Base-by-base conservation (phyloP, 805 yeast species). In the Priceomyces fermenticarens region DNA sequence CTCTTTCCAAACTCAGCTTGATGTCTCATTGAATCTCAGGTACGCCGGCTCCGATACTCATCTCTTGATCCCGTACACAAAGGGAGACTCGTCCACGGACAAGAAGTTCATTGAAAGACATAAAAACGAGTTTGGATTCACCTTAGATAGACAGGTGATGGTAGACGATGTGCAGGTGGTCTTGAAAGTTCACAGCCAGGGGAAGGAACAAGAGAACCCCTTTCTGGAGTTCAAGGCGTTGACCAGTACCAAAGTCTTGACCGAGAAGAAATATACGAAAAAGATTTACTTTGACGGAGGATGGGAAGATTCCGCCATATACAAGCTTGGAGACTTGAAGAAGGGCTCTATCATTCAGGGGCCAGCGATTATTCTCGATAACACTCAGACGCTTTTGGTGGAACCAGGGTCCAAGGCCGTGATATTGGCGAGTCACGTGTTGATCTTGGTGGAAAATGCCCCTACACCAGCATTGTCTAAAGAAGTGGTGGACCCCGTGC, bases 41-140 rank as follows among this genome's bases (percentile, higher is more conserved):
- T 90, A 86, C 56, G 79, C 79, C 46, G 97, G 97, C 7, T 84
- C 96, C n/a, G 97, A 90, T 54, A 85, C 96, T 2, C 82, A 85
- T 31, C 64, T 90, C 46, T 84, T 89, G 85, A 78, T 85, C n/a
- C 62, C 62, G 14, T 60, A 63, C 35, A 32, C 9, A 4, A 60
- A 54, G 14, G 57, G 53, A 6, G 49, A 51, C 20, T 49, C 58
- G 44, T 48, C 59, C 42, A 55, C 61, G 10, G 58, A 48, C 27
- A 27, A 36, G 9, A 43, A 43, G 30, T 66, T 66, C 40, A 44
- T 65, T 5, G 45, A 42, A 10, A 55, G 62, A 43, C 72, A 66
- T 41, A 47, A 51, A 36, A 47, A 40, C 17, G 72, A 66, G 39
- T 66, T 65, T 47, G 72, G 72, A 3, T 66, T 66, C 41, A 57